Evolutionary conservation across 2,329 filamentous ascomycete genomes (phyloP), one percentile per base, ranked within the genome.

Genomic region (Grosmannia serpens): DNA sequence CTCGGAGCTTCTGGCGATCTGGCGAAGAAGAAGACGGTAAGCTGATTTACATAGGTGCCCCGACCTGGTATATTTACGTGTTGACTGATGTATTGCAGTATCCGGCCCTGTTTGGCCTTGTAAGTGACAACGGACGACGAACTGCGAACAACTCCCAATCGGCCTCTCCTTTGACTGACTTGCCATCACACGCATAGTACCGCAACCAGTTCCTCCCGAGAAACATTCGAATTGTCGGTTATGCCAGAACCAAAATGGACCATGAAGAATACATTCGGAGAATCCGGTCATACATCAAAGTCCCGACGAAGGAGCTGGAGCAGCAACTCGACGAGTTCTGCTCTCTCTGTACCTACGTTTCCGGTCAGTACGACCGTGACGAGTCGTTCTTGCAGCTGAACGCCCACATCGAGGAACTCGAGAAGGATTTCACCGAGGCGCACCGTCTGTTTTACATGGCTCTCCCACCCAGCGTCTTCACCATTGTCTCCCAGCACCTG

Each of bases 391-490:
- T 88, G 67, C 80, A 84, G 66, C 84, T 99, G 63, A 87, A 89
- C 74, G 85, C 88, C 72, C 91, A 96, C 72, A 80, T 99, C 59
- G 83, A 89, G 70, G 84, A 89, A 66, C 77, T 97, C 35, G 94
- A 99, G 80, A 79, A 87, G 70, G 88, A 84, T 63, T 85, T 86
- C 65, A 81, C 86, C 65, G 88, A 96, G 77, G 88, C 86, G 66
- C 87, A 99, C 77, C 85, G 94, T 67, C 82, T 99, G 67, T 99
- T 99, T 79, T 99, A 99, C 83, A 99, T 99, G 94, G 94, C 94
- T 9, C 82, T 99, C 35, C 94, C 94, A 7, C 94, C 94, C 53
- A 96, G 91, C 67, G 94, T 99, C 70, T 99, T 99, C 80, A 97
- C 90, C 66, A 90, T 92, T 61, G 94, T 99, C 63, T 97, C 92